Base-by-base conservation (phyloP, 106 monocot species). In the Dioscorea zingiberensis region DNA sequence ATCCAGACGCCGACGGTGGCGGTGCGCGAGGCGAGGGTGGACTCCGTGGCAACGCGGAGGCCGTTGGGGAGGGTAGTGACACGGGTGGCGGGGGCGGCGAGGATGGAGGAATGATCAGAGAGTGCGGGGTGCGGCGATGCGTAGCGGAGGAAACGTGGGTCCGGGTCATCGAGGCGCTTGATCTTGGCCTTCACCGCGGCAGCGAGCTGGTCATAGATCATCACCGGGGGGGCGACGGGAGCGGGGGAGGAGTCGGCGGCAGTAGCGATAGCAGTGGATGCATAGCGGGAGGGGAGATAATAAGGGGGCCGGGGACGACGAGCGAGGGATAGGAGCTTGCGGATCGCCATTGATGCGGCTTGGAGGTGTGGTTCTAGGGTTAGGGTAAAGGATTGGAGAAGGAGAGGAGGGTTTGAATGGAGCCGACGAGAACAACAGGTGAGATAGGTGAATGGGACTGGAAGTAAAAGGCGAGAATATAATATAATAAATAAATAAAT, bases 1-100 rank as follows among this genome's bases (percentile, higher is more conserved):
- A 97, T 97, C 97, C 97, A 97, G 48, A 97, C 97, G 7, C 97
- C 97, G 27, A 92, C 86, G 24, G 97, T 97, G 69, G 97, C 97
- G 18, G 97, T 85, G 25, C 68, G 62, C n/a, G 85, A 55, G 15
- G 88, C 71, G 45, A 88, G 85, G n/a, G 76, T 77, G 9, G 91
- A 86, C 66, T 97, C 97, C 25, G 97, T 97, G 44, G 97, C 92
- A 48, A 97, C 63, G 47, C 97, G 88, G 57, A 97, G 86, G 8
- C 92, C 97, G 65, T 77, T 87, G 27, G 94, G 59, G 27, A 94
- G 90, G 24, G 94, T 94, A 30, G 94, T 94, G 30, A 90, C 87
- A 60, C 86, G 88, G 63, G 97, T 97, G 75, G 76, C 82, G 15
- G 97, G 97, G 44, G 84, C 76, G 18, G 88, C 49, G 65, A 97